These are phyloP conservation scores for Candida schatavii DNA, from an alignment of 805 yeast genomes.

Conservation along the genomic window DNA sequence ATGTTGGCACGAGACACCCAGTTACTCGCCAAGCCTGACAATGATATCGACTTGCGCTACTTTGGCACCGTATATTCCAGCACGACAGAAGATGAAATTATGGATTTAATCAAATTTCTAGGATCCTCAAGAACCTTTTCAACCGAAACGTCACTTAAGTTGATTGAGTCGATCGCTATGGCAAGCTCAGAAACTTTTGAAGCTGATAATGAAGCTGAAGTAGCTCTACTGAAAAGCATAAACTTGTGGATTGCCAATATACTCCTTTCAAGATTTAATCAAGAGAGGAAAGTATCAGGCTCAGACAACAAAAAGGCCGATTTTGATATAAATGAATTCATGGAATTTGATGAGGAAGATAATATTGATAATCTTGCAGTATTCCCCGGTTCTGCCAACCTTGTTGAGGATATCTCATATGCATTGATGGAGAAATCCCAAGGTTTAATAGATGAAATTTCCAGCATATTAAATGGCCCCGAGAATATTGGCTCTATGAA, in stretches of 20 bases:
- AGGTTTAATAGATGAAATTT: constrained; percentile 35
- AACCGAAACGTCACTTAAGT: not conserved
- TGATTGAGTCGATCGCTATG: constrained; percentile 12
- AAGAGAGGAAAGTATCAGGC: not conserved
- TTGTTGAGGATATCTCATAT: constrained; percentile 30
- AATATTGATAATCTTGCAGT: constrained; percentile 27
- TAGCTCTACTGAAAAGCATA: constrained; percentile 12
- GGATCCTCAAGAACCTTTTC: not conserved
- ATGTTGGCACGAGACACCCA: constrained; percentile 8
- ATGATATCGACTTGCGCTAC: constrained; percentile 10
- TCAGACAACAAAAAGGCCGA: not conserved
- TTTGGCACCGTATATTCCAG: constrained; percentile 17
- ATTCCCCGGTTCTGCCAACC: constrained; percentile 36
- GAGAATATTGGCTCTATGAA: not conserved
- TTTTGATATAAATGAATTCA: constrained; percentile 18
- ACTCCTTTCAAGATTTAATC: constrained; percentile 4
- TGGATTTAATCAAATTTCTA: constrained; percentile 1
- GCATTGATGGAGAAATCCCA: constrained; percentile 37
- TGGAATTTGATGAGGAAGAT: constrained; percentile 23
- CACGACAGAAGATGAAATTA: constrained; percentile 19
- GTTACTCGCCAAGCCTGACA: not conserved
- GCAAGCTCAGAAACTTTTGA: not conserved
- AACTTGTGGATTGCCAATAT: constrained; percentile 34
- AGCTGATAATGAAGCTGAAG: constrained; percentile 3
- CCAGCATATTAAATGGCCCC: constrained; percentile 14